Evolutionary conservation across 805 yeast genomes (phyloP).

Genomic region (Babjeviella inositovora): DNA sequence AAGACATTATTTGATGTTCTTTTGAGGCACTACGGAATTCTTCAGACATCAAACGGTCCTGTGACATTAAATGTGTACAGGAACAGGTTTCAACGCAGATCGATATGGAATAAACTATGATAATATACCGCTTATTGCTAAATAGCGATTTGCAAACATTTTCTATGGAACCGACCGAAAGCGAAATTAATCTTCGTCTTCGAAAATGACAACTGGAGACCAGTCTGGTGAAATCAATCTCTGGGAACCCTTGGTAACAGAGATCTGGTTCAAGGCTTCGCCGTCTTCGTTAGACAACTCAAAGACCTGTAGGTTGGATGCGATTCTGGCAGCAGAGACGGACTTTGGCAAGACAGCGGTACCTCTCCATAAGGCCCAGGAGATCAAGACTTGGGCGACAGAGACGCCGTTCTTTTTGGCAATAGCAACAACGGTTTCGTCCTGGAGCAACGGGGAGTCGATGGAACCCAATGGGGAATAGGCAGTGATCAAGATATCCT

Average conservation of each 20-base stretch:
- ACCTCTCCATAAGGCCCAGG: slow-evolving; percentile 46
- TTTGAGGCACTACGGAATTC: no score
- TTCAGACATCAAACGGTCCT: no score
- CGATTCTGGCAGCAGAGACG: slow-evolving; percentile 12
- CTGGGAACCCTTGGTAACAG: slow-evolving; percentile 9
- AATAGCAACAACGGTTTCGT: slow-evolving; percentile 21
- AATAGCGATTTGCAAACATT: no score
- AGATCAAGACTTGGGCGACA: slow-evolving; percentile 34
- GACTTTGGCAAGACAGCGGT: slow-evolving; percentile 28
- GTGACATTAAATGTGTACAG: no score
- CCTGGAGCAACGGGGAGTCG: slow-evolving; percentile 32
- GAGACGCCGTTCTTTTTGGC: slow-evolving; percentile 23
- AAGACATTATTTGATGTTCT: no score
- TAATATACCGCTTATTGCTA: no score
- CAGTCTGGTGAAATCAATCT: slow-evolving; percentile 16
- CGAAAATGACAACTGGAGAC: slow-evolving; percentile 5
- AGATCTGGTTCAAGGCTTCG: slow-evolving; percentile 10
- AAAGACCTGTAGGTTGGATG: slow-evolving; percentile 15
- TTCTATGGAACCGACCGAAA: no score
- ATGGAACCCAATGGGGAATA: slow-evolving; percentile 65
- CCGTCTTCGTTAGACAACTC: slow-evolving; percentile 18
- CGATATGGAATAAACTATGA: no score
- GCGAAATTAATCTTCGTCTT: slow-evolving; percentile 6
- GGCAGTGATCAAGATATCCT: slow-evolving; percentile 50
- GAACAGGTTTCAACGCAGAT: no score